These are phyloP conservation scores for Calocybe gangraenosa DNA, from an alignment of 768 basidiomycete species.

Conservation along the genomic window DNA sequence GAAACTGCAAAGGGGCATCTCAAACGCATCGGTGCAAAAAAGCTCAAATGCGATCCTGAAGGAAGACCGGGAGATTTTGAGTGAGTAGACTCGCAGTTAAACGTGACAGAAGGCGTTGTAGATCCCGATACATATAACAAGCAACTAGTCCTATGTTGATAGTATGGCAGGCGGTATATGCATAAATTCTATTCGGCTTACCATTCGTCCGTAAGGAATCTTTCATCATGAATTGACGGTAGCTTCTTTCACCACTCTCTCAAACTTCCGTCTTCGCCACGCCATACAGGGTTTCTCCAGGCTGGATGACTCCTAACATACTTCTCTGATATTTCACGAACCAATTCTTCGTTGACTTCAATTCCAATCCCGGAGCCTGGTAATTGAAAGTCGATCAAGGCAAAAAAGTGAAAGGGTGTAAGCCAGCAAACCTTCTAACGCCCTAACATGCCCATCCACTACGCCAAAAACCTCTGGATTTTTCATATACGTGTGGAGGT, in stretches of 20 bases:
- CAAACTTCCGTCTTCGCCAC: conserved; percentile 49
- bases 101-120: too few species aligned
- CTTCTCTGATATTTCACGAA: conserved; percentile 30
- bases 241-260: conserved; percentile 42
- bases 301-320: conserved; percentile 34
- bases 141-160: too few species aligned
- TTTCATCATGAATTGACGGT: too few species aligned
- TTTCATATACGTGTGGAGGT: conserved; percentile 57
- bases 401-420: neutral
- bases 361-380: conserved; percentile 59
- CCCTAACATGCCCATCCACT: conserved; percentile 44
- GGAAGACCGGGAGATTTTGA: too few species aligned
- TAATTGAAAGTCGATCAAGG: conserved; percentile 3
- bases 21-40: too few species aligned
- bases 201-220: too few species aligned
- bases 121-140: too few species aligned
- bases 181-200: too few species aligned
- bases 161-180: too few species aligned
- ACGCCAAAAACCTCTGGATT: conserved; percentile 51
- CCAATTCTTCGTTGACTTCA: conserved; percentile 53
- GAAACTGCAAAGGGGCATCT: too few species aligned
- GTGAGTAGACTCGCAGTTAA: too few species aligned
- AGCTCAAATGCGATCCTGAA: too few species aligned
- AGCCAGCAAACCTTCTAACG: conserved; percentile 33
- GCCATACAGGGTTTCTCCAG: conserved; percentile 56